Evolutionary conservation across 768 basidiomycete species (phyloP), one percentile per base, ranked within the genome.

Genomic region (Naganishia onofrii): DNA sequence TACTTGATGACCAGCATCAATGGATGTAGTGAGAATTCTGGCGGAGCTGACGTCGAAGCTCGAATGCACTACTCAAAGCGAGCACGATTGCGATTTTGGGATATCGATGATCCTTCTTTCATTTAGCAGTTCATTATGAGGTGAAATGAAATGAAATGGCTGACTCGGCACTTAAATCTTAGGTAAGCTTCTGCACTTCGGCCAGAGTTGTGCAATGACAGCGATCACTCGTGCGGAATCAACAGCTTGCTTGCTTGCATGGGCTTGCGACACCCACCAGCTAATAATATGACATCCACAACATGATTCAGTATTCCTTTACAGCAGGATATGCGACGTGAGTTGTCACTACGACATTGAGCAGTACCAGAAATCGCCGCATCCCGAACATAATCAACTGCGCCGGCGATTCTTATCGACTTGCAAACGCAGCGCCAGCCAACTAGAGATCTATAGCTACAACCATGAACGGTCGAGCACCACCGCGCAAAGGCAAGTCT

Each of bases 401-500:
- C 23, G 23, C 48, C 48, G 54, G 32, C 54, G 4, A n/a, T 31
- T 21, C 29, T 17, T 31, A 31, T 6, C 26, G 26, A 55, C 23
- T 31, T 17, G 31, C 26, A 19, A 55, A 9, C 54, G 29, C 17
- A 42, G 3, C 38, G 13, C 46, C 23, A 42, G 36, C 23, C n/a
- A 29, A 9, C 42, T 28, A 10, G 31, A 44, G 19, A 10, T 28
- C 2, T 29, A 44, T 26, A 42, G 38, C 38, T 51, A n/a, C 48
- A 51, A 63, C 23, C 26, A 63, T 63, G 60, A 63, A 63, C 60
- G 60, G 68, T 15, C 54, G 70, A 64, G 70, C 70, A 63, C 70
- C 70, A 32, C 70, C 70, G 19, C 56, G 66, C 26, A 71, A 71
- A 53, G 70, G 70, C 60, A 68, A 57, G 70, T 46, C 44, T 21